Evolutionary conservation across 1,284 basidiomycete species (phyloP).

Genomic region (Inonotus obliquus): DNA sequence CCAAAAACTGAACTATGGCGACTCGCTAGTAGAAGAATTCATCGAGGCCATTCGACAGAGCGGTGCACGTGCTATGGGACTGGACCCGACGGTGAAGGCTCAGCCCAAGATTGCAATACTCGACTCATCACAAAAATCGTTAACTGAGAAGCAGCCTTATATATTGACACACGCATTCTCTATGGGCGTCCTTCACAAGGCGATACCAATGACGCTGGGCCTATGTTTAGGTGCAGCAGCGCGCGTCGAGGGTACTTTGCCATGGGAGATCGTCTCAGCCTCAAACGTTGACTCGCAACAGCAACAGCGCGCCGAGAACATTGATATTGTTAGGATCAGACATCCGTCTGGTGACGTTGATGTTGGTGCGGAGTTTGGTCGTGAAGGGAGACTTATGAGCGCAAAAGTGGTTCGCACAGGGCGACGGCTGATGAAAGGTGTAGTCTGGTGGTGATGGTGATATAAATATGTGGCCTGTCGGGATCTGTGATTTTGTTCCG

Average conservation of each 20-base stretch:
- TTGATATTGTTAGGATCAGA: constrained; percentile 36
- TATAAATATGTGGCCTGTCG: too few relatives aligned
- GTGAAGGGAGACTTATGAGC: constrained; percentile 43
- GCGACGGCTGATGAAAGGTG: constrained; percentile 62
- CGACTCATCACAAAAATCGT: constrained; percentile 30
- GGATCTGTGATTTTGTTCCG: not conserved
- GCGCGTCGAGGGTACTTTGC: constrained; percentile 46
- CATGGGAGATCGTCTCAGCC: constrained; percentile 47
- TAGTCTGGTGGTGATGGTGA: constrained; percentile 53
- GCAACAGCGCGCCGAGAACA: constrained; percentile 28
- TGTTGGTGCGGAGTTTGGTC: constrained; percentile 51
- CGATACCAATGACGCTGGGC: constrained; percentile 71
- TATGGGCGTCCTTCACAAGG: constrained; percentile 69
- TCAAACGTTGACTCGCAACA: constrained; percentile 47
- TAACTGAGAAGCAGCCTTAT: constrained; percentile 28
- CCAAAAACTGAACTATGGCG: constrained; percentile 24
- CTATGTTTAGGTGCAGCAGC: constrained; percentile 67
- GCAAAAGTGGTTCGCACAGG: constrained; percentile 66
- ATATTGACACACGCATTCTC: constrained; percentile 61
- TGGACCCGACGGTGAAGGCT: constrained; percentile 54
- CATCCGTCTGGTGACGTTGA: constrained; percentile 66
- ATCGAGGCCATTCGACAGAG: constrained; percentile 52
- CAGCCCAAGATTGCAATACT: constrained; percentile 72
- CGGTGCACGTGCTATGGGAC: constrained; percentile 58
- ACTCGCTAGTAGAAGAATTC: constrained; percentile 29